Evolutionary conservation across 805 yeast genomes (phyloP), one percentile per base, ranked within the genome.

Genomic region (Candida nemodendra): DNA sequence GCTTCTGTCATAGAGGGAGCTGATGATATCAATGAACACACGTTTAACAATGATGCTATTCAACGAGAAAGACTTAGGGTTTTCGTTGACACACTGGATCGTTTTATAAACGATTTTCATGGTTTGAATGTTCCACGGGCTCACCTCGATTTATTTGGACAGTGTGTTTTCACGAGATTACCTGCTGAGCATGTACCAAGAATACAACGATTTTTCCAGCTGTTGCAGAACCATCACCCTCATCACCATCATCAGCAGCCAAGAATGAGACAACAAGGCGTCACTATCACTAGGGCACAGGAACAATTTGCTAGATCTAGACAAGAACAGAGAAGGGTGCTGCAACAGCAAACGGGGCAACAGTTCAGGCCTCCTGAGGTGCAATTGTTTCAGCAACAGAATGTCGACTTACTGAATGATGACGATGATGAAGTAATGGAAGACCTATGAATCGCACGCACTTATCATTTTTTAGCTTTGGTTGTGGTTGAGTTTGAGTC

Each of bases 371-470:
- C 48, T 3, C 27, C 34, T 13, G 46, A 32, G 9, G 21, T 33
- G 69, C 32, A 48, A 54, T 36, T 46, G 50, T 27, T 57, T 64
- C 35, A 57, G 66, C 37, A 23, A 8, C 41, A 22, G 18, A 19
- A 30, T 13, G 22, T 17, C 11, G 17, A 38, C 8, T 52, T 69
- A 36, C 74, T 17, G 18, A 34, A 68, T 42, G 72, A 68, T 41
- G 66, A 65, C 33, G 51, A 64, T 26, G 78, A 76, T 24, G 78
- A 73, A 45, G 57, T 70, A 25, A 51, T 70, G 41, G 72, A 70
- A 32, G 64, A 52, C 32, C 41, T 52, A 26, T 45, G 41, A 21
- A 21, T 21, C 18, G 29, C n/a, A n/a, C n/a, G n/a, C n/a, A n/a
- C n/a, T n/a, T n/a, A n/a, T n/a, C n/a, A n/a, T n/a, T n/a, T n/a